Evolutionary conservation across 192 early-diverging fungal genomes (phyloP).

Genomic region (Geosiphon pyriformis): DNA sequence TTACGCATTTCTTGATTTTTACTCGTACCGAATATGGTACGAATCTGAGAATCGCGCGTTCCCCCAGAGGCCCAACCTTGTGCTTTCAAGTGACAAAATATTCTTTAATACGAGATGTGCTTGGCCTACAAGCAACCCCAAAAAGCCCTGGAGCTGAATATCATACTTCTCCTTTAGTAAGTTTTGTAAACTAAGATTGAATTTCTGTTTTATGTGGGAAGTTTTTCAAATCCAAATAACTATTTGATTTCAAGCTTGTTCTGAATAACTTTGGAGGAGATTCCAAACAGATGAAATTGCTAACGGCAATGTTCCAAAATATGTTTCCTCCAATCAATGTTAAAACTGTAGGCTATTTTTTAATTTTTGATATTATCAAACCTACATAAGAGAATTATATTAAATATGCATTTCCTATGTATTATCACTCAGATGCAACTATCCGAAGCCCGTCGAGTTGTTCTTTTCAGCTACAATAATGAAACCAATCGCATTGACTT

Average conservation of each 20-base stretch:
- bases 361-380: constrained; percentile 17
- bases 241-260: constrained; percentile 43
- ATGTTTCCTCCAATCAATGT: constrained; percentile 96
- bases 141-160: constrained; percentile 75
- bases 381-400: neutral
- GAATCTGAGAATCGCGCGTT: constrained; percentile 79
- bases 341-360: constrained; percentile 56
- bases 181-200: neutral
- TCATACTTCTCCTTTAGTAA: constrained; percentile 69
- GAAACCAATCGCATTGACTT: constrained; percentile 83
- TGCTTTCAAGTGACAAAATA: constrained; percentile 80
- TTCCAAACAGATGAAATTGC: constrained; percentile 78
- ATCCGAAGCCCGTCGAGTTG: constrained; percentile 80
- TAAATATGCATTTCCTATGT: neutral
- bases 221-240: neutral
- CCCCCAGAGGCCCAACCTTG: constrained; percentile 91
- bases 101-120: constrained; percentile 76
- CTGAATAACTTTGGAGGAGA: constrained; percentile 74
- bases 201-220: neutral
- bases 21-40: constrained; percentile 74
- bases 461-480: constrained; percentile 86
- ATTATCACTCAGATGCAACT: constrained; percentile 69
- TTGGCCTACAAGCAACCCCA: constrained; percentile 70
- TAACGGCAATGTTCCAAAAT: constrained; percentile 94
- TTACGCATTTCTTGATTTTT: constrained; percentile 87